Percentiles rank a stretch among this genome's conserved stretches.
These are phyloP conservation scores for Exophiala sp. DNA, from an alignment of 2,329 filamentous ascomycete species.

Conservation along the genomic window DNA sequence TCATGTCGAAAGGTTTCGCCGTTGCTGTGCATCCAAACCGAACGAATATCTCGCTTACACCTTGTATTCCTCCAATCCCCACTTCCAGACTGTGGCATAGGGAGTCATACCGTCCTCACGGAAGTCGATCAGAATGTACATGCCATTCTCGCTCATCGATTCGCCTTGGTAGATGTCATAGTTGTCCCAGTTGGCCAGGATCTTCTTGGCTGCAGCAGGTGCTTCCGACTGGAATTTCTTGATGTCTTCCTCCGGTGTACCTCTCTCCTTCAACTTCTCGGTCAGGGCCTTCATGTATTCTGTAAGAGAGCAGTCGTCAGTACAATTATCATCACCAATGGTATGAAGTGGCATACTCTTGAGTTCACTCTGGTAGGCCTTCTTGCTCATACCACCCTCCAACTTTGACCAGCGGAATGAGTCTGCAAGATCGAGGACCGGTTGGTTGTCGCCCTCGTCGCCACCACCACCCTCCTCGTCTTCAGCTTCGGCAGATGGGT, in stretches of 20 bases:
- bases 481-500: slow-evolving; percentile 91
- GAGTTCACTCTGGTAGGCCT: slow-evolving; percentile 72
- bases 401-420: slow-evolving; percentile 70
- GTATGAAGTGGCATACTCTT: slow-evolving; percentile 58
- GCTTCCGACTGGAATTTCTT: slow-evolving; percentile 75
- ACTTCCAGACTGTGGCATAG: slow-evolving; percentile 89
- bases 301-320: slow-evolving; percentile 32
- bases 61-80: slow-evolving; percentile 84
- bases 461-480: slow-evolving; percentile 67
- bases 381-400: slow-evolving; percentile 62
- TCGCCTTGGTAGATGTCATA: slow-evolving; percentile 91
- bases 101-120: slow-evolving; percentile 92
- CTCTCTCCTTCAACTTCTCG: slow-evolving; percentile 58
- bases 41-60: slow-evolving; percentile 55
- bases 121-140: slow-evolving; percentile 65
- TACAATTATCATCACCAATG: not conserved
- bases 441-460: slow-evolving; percentile 52
- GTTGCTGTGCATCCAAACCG: slow-evolving; percentile 2
- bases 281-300: slow-evolving; percentile 92
- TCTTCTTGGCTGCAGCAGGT: slow-evolving; percentile 69
- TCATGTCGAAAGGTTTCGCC: slow-evolving; percentile 3
- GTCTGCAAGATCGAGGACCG: slow-evolving; percentile 89
- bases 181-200: slow-evolving; percentile 87
- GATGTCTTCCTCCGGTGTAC: slow-evolving; percentile 60
- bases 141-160: slow-evolving; percentile 87